Conservation (phyloP, 1,284 basidiomycete species). For the Thelephora terrestris region DNA sequence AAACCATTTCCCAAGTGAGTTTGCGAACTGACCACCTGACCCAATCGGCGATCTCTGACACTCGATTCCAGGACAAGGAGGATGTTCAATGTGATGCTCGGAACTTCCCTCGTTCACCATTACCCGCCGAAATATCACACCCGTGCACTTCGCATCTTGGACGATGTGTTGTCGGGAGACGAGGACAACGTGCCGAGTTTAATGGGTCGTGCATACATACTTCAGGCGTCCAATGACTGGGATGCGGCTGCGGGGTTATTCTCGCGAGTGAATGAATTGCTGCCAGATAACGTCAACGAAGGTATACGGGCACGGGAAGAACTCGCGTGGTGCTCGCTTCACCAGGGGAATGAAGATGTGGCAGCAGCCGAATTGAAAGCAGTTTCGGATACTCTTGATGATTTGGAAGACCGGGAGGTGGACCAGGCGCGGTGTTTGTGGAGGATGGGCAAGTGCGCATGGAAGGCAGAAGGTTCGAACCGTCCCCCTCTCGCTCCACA, state of each 20-base stretch:
- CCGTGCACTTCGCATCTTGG: constrained; percentile 66
- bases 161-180: constrained; percentile 56
- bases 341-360: constrained; percentile 39
- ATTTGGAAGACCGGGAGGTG: constrained; percentile 38
- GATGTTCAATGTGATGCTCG: constrained; percentile 56
- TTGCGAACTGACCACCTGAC: not conserved
- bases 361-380: constrained; percentile 49
- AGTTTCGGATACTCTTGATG: constrained; percentile 50
- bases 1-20: constrained; percentile 43
- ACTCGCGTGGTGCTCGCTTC: constrained; percentile 76
- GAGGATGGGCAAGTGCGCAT: constrained; percentile 72
- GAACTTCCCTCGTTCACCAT: constrained; percentile 73
- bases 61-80: constrained; percentile 37
- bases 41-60: constrained; percentile 1
- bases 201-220: constrained; percentile 69
- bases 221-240: constrained; percentile 63
- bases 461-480: constrained; percentile 61
- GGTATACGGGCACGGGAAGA: constrained; percentile 76
- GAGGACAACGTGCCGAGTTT: constrained; percentile 58
- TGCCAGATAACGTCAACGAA: constrained; percentile 35
- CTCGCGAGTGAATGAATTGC: constrained; percentile 34
- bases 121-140: constrained; percentile 87
- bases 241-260: constrained; percentile 59
- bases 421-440: constrained; percentile 76
- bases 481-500: no score